Conservation (phyloP, 306 rosid species). For the Abrus precatorius region DNA sequence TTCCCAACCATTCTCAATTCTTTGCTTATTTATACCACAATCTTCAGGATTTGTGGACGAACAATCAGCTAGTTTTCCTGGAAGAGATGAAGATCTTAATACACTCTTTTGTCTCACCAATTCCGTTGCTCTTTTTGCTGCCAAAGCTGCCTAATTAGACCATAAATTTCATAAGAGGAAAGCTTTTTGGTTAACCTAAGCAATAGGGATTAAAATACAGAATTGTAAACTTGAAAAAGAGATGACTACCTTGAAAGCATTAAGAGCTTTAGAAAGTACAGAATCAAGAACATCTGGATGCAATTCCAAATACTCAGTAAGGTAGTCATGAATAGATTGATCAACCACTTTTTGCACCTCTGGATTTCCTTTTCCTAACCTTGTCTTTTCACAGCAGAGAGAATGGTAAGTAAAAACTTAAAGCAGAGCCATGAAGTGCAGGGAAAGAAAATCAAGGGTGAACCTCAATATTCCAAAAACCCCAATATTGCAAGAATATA, state of each 20-base stretch:
- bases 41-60: constrained; percentile 94
- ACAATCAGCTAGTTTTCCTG: constrained; percentile 96
- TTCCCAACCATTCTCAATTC: too few species aligned
- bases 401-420: constrained; percentile 43
- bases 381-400: constrained; percentile 70
- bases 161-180: neutral
- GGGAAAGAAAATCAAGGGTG: constrained; percentile 22
- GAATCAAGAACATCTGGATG: constrained; percentile 96
- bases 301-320: constrained; percentile 92
- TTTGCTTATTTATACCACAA: constrained; percentile 60
- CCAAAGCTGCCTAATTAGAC: constrained; percentile 82
- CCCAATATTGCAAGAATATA: neutral
- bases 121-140: constrained; percentile 97
- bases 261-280: constrained; percentile 87
- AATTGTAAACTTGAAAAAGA: constrained; percentile 2
- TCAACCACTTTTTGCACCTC: constrained; percentile 96
- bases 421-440: constrained; percentile 29
- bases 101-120: constrained; percentile 93
- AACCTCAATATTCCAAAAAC: constrained; percentile 36
- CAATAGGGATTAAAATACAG: constrained; percentile 5
- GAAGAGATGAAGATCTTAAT: constrained; percentile 91
- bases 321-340: constrained; percentile 89
- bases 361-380: constrained; percentile 99
- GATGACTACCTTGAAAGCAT: constrained; percentile 85
- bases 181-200: constrained; percentile 26